phyloP scores from a whole-genome alignment of 768 basidiomycete species.

The Lyophyllum semitale region DNA sequence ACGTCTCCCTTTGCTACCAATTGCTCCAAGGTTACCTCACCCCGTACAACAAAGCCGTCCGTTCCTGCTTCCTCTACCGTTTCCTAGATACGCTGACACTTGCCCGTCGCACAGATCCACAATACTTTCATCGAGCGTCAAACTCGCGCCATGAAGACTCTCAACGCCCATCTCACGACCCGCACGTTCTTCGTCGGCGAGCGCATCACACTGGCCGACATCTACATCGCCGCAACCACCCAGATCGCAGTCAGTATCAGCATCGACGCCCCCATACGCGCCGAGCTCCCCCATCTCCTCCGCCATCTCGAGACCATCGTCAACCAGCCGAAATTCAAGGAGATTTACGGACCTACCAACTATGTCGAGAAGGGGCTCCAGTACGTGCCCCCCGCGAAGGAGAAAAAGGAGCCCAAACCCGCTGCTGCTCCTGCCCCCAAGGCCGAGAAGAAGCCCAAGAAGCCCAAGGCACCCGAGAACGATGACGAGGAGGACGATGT shows the following conservation, averaged over 20 bases:
- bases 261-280: constrained; percentile 67
- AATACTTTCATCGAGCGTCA: constrained; percentile 53
- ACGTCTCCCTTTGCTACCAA: constrained; percentile 34
- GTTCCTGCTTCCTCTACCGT: not conserved
- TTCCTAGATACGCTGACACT: not conserved
- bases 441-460: constrained; percentile 65
- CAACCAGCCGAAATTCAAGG: constrained; percentile 79
- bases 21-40: constrained; percentile 44
- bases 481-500: constrained; percentile 79
- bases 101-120: constrained; percentile 50
- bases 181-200: constrained; percentile 93
- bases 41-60: constrained; percentile 81
- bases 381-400: constrained; percentile 76
- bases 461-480: constrained; percentile 59
- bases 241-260: constrained; percentile 53
- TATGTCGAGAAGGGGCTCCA: constrained; percentile 72
- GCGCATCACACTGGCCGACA: constrained; percentile 92
- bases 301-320: constrained; percentile 86
- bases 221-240: constrained; percentile 65
- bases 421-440: constrained; percentile 55
- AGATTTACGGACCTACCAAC: constrained; percentile 58
- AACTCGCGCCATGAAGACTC: constrained; percentile 63
- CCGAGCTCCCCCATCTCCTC: constrained; percentile 72
- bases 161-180: constrained; percentile 69
- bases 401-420: constrained; percentile 69